phyloP scores from a whole-genome alignment of 345 rosid species.

The Aquilaria sinensis region DNA sequence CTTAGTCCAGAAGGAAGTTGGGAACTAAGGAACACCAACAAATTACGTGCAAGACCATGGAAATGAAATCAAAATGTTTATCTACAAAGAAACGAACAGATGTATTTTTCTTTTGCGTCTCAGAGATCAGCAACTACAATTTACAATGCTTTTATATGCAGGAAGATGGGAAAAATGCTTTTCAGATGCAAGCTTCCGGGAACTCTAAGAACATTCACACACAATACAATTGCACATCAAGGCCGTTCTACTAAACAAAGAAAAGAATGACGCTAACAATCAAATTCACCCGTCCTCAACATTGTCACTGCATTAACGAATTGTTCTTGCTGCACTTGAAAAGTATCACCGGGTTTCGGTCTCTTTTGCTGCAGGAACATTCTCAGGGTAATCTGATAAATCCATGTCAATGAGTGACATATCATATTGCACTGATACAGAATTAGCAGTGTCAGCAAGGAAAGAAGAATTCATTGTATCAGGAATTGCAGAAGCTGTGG shows the following conservation, averaged over 20 bases:
- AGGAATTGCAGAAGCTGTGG: conserved; percentile 30
- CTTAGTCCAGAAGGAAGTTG: too few species aligned
- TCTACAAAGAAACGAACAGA: too few species aligned
- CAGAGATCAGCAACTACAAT: conserved; percentile 6
- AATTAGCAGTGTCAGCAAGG: conserved; percentile 51
- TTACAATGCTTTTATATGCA: neutral
- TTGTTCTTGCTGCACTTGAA: neutral
- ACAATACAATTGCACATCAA: conserved; percentile 7
- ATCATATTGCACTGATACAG: conserved; percentile 47
- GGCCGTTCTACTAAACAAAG: neutral
- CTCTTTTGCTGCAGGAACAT: conserved; percentile 63
- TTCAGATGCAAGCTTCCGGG: too few species aligned
- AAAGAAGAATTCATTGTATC: conserved; percentile 56
- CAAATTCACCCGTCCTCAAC: conserved; percentile 2
- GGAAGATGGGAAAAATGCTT: neutral
- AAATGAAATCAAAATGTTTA: too few species aligned
- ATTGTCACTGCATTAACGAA: conserved; percentile 5
- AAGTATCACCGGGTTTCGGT: conserved; percentile 33
- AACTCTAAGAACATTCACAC: neutral
- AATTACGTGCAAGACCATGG: too few species aligned
- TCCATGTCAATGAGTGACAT: conserved; percentile 80
- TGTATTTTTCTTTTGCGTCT: too few species aligned
- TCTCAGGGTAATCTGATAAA: conserved; percentile 61
- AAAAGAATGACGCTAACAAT: too few species aligned
- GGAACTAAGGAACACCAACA: too few species aligned